A percentile compares a stretch with the other conserved stretches of the same genome.
phyloP scores from a whole-genome alignment of 2,329 filamentous ascomycete genomes.

The Claviceps purpurea region DNA sequence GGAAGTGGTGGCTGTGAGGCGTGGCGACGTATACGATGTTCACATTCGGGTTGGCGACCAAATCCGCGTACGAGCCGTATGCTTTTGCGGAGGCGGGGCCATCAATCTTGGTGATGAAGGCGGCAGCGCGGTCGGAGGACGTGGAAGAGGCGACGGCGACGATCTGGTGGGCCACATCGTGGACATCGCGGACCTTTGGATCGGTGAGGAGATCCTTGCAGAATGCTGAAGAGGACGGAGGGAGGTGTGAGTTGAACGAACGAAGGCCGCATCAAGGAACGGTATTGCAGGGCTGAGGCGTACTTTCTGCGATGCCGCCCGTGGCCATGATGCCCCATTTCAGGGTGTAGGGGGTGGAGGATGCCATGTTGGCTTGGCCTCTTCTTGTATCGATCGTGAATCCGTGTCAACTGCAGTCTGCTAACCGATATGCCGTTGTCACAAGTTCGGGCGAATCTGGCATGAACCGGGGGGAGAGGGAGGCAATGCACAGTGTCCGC shows the following conservation, averaged over 20 bases:
- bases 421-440: too few relatives aligned
- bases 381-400: background rate
- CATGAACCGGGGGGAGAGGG: too few relatives aligned
- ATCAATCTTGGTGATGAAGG: constrained; percentile 59
- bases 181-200: constrained; percentile 53
- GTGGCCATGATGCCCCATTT: constrained; percentile 51
- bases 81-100: constrained; percentile 54
- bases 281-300: constrained; percentile 10
- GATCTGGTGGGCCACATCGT: constrained; percentile 63
- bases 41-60: constrained; percentile 65
- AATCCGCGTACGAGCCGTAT: constrained; percentile 71
- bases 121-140: constrained; percentile 52
- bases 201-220: constrained; percentile 67
- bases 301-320: constrained; percentile 44
- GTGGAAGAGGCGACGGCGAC: constrained; percentile 70
- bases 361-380: constrained; percentile 21
- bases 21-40: constrained; percentile 85
- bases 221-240: constrained; percentile 35
- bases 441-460: too few relatives aligned
- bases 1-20: constrained; percentile 86
- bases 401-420: too few relatives aligned
- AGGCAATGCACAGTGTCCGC: too few relatives aligned
- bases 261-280: too few relatives aligned
- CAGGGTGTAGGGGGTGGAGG: constrained; percentile 29
- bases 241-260: too few relatives aligned